phyloP scores from a whole-genome alignment of 2,329 filamentous ascomycete species.

The Beauveria brongniartii region DNA sequence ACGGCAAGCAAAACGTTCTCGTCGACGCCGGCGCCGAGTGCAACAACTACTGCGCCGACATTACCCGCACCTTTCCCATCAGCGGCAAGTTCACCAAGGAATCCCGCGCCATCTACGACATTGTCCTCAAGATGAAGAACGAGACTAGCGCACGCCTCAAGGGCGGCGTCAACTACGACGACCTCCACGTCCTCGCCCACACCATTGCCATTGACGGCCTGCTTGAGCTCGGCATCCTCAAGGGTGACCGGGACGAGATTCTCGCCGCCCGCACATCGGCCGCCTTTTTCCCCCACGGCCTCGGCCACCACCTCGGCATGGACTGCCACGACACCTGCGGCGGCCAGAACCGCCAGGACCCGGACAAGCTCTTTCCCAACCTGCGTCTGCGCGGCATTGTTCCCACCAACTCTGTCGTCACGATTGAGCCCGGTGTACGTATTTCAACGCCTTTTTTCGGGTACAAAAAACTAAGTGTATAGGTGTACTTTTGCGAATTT shows the following conservation, averaged over 20 bases:
- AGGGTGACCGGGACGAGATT: conserved; percentile 61
- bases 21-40: conserved; percentile 78
- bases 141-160: conserved; percentile 66
- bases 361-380: conserved; percentile 80
- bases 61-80: conserved; percentile 82
- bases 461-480: neutral
- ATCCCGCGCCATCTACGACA: conserved; percentile 66
- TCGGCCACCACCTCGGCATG: conserved; percentile 87
- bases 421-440: conserved; percentile 83
- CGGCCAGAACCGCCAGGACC: conserved; percentile 68
- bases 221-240: conserved; percentile 65
- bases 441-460: conserved; percentile 2
- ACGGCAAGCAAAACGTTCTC: conserved; percentile 68
- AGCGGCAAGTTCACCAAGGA: conserved; percentile 61
- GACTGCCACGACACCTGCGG: conserved; percentile 86
- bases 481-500: conserved; percentile 86
- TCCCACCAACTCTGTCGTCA: conserved; percentile 76
- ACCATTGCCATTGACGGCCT: conserved; percentile 75
- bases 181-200: conserved; percentile 73
- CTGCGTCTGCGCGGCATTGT: conserved; percentile 69
- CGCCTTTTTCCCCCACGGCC: conserved; percentile 85
- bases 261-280: conserved; percentile 71
- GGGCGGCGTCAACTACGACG: conserved; percentile 70
- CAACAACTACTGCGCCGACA: conserved; percentile 63
- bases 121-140: conserved; percentile 81